phyloP scores from a whole-genome alignment of 1,284 basidiomycete genomes.

The Trichosporon faecale region DNA sequence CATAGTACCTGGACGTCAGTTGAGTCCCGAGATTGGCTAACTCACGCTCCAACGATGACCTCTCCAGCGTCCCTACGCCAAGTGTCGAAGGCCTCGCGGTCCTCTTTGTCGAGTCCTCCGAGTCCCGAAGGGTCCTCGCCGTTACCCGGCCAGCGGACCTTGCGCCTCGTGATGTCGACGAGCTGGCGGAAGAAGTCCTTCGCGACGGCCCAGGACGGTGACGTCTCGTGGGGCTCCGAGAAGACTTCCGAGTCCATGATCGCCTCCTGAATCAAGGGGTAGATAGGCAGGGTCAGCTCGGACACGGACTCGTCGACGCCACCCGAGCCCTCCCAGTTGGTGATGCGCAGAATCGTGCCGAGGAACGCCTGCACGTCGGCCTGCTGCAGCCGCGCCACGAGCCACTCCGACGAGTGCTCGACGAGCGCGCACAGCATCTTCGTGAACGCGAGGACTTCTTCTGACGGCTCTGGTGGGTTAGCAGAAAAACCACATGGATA shows the following conservation, averaged over 20 bases:
- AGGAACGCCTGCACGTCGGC: slow-evolving; percentile 67
- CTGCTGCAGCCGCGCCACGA: slow-evolving; percentile 66
- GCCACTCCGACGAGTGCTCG: slow-evolving; percentile 77
- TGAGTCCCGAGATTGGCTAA: no score
- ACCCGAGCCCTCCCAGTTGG: slow-evolving; percentile 69
- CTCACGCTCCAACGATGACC: slow-evolving; percentile 72
- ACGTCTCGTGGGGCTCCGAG: slow-evolving; percentile 55
- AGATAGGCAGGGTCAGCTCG: slow-evolving; percentile 78
- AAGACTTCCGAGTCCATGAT: slow-evolving; percentile 67
- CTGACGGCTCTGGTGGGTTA: slow-evolving; percentile 35
- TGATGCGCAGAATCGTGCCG: slow-evolving; percentile 67
- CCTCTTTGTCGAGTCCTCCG: slow-evolving; percentile 62
- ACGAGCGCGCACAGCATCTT: slow-evolving; percentile 75
- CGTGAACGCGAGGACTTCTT: slow-evolving; percentile 59
- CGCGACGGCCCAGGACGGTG: slow-evolving; percentile 58
- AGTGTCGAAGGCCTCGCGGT: slow-evolving; percentile 36
- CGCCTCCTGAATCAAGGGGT: slow-evolving; percentile 83
- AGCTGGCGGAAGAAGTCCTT: slow-evolving; percentile 74
- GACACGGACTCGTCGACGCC: slow-evolving; percentile 79
- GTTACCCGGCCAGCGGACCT: slow-evolving; percentile 66
- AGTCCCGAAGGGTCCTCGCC: slow-evolving; percentile 40
- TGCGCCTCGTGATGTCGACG: slow-evolving; percentile 65
- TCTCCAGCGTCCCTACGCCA: slow-evolving; percentile 86
- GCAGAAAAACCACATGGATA: background rate
- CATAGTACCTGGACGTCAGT: slow-evolving; percentile 61